Evolutionary conservation across 148 eudicot genomes (phyloP), one percentile per base, ranked within the genome.

Genomic region (Silene uniflora): DNA sequence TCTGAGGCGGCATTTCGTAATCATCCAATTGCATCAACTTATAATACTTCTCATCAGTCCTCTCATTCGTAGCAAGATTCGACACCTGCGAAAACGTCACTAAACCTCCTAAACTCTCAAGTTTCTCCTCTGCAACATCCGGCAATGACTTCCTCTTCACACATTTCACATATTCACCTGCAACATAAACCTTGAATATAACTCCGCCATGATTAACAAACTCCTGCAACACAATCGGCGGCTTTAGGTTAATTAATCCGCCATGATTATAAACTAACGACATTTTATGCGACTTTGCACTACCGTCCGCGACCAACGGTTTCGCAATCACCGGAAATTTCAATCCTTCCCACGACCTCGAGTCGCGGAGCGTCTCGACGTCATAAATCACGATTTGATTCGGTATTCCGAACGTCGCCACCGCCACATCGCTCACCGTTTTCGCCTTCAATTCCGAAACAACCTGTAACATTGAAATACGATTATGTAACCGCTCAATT

Each of bases 201-300:
- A 91, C 88, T 39, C 93, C 93, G 0, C 97, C 97, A 27, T 89
- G 90, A 67, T 91, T 91, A 10, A 91, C 86, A 73, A 91, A 91
- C 64, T 91, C 93, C 42, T 91, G 97, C 67, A 91, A 71, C 39
- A 91, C 93, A 76, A 87, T 82, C 18, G 97, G 90, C 0, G 89
- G 85, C 49, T 91, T 85, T 32, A 91, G 76, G 76, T 79, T 84
- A 25, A 21, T 59, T 70, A 91, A 79, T 4, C 89, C 93, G 17
- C 83, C 80, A 9, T 64, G 76, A 56, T 83, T 83, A 73, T 68
- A 91, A 10, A 91, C 90, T 18, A 91, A 56, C 9, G 86, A 85
- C 91, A 91, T 89, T 58, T 88, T 83, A 71, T 91, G 97, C 61
- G 97, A 91, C n/a, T 86, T 84, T 0, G 86, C 97, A 47, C 84